phyloP scores from a whole-genome alignment of 2,329 filamentous ascomycete genomes.

The Scedosporium apiospermum region DNA sequence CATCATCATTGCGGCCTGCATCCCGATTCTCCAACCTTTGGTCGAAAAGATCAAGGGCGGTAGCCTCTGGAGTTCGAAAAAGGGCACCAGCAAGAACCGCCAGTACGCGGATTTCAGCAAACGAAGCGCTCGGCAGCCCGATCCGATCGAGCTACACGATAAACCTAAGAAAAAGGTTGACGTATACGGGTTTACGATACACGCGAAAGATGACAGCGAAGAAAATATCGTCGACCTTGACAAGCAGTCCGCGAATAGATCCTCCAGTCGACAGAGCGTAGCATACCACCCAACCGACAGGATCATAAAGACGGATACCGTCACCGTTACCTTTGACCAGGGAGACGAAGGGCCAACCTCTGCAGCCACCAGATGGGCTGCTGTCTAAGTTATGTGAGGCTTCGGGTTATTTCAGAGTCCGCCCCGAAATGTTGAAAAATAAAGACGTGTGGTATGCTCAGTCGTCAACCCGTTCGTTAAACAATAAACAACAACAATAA shows the following conservation, averaged over 20 bases:
- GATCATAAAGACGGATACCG: not conserved
- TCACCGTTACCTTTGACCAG: not conserved
- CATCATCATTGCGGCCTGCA: conserved; percentile 20
- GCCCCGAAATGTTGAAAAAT: too few relatives aligned
- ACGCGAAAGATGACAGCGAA: not conserved
- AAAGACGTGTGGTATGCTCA: too few relatives aligned
- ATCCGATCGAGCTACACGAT: not conserved
- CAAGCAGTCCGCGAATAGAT: not conserved
- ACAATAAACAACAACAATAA: too few relatives aligned
- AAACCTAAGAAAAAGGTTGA: not conserved
- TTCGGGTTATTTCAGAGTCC: too few relatives aligned
- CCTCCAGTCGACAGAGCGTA: not conserved
- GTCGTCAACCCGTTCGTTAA: too few relatives aligned
- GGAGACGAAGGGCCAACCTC: not conserved
- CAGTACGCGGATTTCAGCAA: not conserved
- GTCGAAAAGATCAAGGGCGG: conserved; percentile 13
- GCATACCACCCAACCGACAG: not conserved
- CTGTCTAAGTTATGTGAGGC: not conserved
- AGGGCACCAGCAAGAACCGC: not conserved
- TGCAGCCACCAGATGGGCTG: not conserved
- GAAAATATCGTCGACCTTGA: not conserved
- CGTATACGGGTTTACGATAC: not conserved
- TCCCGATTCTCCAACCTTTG: conserved; percentile 18
- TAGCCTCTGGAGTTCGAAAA: conserved; percentile 8
- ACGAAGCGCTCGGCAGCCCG: not conserved